Evolutionary conservation across 2,329 filamentous ascomycete genomes (phyloP), one percentile per base, ranked within the genome.

Genomic region (Penicillium griseofulvum): DNA sequence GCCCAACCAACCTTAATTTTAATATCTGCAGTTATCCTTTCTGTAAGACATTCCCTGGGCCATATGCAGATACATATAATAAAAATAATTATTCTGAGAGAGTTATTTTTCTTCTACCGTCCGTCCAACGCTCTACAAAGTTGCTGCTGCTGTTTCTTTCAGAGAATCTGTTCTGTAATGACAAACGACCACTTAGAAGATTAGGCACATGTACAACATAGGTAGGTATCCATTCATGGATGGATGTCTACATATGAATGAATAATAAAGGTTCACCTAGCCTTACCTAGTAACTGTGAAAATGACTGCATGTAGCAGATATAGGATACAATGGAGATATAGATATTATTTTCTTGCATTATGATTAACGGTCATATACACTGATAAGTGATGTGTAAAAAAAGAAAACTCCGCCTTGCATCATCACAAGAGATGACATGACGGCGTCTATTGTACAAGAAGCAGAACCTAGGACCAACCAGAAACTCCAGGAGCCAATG

Each of bases 361-460:
- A 65, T 55, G 36, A 65, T 64, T 65, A 65, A 43, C 47, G 26
- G 46, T 52, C 43, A 64, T 62, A 45, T 61, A 58, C 55, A 65
- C 61, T 65, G 37, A 60, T 66, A 63, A 64, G 62, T 59, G 60
- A 59, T 61, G 41, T 33, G 43, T 31, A 34, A 34, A 44, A 46
- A 28, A 36, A 33, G 31, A 56, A 45, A 26, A 57, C 59, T 53
- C 44, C 42, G 19, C 36, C 33, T n/a, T 38, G 37, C 22, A 34
- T 38, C 10, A 49, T 43, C 17, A 54, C 39, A 49, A 38, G 39
- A 38, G 28, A 33, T 38, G 38, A 22, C 28, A 22, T 16, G 58
- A 46, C 34, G 42, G 49, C 48, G 49, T 49, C 45, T 52, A 47
- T 54, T 63, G 55, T 64, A 60, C 62, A 63, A 49, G 54, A 56